Evolutionary conservation across 2,329 filamentous ascomycete species (phyloP), one percentile per base, ranked within the genome.

Genomic region (Fusarium sublunatum): DNA sequence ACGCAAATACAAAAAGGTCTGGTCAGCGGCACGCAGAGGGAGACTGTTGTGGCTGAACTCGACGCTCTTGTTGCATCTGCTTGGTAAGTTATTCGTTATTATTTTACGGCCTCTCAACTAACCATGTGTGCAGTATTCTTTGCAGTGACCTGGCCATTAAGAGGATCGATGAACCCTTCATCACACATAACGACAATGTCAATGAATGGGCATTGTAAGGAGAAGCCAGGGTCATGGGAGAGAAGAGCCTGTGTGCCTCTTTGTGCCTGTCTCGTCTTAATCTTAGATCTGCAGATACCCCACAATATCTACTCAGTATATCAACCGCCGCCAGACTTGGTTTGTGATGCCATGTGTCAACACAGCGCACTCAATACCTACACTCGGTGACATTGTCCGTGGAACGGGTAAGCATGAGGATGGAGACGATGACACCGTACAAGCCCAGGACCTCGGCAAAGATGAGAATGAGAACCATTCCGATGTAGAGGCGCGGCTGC

Each of bases 141-240:
- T 99, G 95, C 76, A 93, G 93, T 73, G 95, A 99, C 65, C 87
- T 96, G 78, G 95, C 94, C 3, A 96, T 99, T 72, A 96, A 93
- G 80, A 86, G 91, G 71, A 92, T 99, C 56, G 92, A 97, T 70
- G 92, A 97, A 79, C 93, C 95, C 1, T 98, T 99, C 73, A 86
- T 98, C 53, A 86, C 84, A 32, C 79, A 83, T 5, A 83, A 84
- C 22, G 94, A 97, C 70, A 85, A 93, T 74, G 80, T 81, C 63
- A 86, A 88, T 53, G 93, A 96, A 71, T 99, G 95, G 95, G 88
- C 86, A 47, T 76, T 90, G 61, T 90, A 77, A 51, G 54, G 41
- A 46, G 49, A 40, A 45, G 54, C 31, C 32, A 61, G 15, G 24
- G 45, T 31, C 42, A 58, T 58, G 48, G 48, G 42, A 59, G 46